Conservation (phyloP, 2,329 filamentous ascomycete genomes). For the Phyllosticta ampelicida region DNA sequence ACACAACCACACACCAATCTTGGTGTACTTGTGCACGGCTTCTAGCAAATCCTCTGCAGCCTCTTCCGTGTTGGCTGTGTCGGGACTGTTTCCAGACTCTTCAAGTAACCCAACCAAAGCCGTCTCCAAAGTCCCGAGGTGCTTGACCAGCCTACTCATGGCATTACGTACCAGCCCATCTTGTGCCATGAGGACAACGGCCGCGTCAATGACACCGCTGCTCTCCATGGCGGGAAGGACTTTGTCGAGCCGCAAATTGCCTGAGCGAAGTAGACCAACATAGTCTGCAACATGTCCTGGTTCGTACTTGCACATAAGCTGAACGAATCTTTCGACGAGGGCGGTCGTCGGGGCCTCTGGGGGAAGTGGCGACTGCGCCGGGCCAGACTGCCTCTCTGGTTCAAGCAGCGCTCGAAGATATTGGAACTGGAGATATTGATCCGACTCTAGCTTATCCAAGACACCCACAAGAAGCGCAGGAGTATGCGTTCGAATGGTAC, state of each 20-base stretch:
- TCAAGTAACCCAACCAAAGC: slow-evolving; percentile 64
- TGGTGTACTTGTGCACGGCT: slow-evolving; percentile 76
- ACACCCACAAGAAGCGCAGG: slow-evolving; percentile 56
- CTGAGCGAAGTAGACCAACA: slow-evolving; percentile 62
- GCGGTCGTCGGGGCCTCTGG: slow-evolving; percentile 10
- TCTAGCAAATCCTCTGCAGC: slow-evolving; percentile 63
- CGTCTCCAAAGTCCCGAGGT: slow-evolving; percentile 68
- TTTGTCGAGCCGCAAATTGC: slow-evolving; percentile 67
- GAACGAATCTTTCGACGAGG: slow-evolving; percentile 63
- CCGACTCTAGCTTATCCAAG: slow-evolving; percentile 50
- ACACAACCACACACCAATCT: slow-evolving; percentile 93
- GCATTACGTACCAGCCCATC: slow-evolving; percentile 75
- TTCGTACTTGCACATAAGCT: slow-evolving; percentile 82
- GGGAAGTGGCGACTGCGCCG: slow-evolving; percentile 20
- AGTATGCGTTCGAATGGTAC: slow-evolving; percentile 50
- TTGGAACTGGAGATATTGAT: slow-evolving; percentile 56
- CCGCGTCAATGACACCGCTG: slow-evolving; percentile 83
- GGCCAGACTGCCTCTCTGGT: slow-evolving; percentile 34
- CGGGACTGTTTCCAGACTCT: slow-evolving; percentile 46
- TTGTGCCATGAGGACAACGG: slow-evolving; percentile 78
- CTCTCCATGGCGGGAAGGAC: slow-evolving; percentile 82
- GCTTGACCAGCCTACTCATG: slow-evolving; percentile 73
- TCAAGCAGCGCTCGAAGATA: slow-evolving; percentile 72
- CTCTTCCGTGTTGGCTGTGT: slow-evolving; percentile 49
- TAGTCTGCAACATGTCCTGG: slow-evolving; percentile 76